A percentile compares a stretch with the other conserved stretches of the same genome.
phyloP scores from a whole-genome alignment of 352 stramenopile genomes.

The Phytophthora colocasiae region DNA sequence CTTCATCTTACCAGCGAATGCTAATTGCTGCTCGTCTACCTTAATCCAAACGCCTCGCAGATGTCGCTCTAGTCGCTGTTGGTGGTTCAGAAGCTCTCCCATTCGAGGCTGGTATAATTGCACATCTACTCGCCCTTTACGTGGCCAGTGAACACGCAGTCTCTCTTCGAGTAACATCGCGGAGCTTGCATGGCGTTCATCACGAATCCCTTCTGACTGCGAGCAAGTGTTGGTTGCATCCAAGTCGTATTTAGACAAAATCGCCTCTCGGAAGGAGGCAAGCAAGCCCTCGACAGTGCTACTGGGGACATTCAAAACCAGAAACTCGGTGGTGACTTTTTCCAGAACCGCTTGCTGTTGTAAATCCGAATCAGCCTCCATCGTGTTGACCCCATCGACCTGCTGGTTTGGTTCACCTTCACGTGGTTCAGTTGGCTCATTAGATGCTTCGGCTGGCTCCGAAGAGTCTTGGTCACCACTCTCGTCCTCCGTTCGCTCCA shows the following conservation, averaged over 20 bases:
- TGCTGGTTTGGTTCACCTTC: not conserved
- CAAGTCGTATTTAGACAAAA: slow-evolving; percentile 56
- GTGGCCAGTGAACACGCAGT: slow-evolving; percentile 90
- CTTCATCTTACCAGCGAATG: slow-evolving; percentile 48
- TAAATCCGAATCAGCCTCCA: slow-evolving; percentile 2
- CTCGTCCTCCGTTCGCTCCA: slow-evolving; percentile 36
- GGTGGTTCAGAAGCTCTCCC: slow-evolving; percentile 82
- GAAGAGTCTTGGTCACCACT: not conserved
- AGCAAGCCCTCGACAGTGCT: slow-evolving; percentile 37
- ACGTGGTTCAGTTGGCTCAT: slow-evolving; percentile 1
- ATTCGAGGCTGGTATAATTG: slow-evolving; percentile 88
- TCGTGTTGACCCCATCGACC: not conserved
- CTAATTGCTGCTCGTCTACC: slow-evolving; percentile 52
- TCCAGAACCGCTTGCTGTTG: slow-evolving; percentile 24
- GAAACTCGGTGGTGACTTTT: slow-evolving; percentile 44
- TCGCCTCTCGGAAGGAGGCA: slow-evolving; percentile 42
- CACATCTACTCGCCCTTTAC: slow-evolving; percentile 83
- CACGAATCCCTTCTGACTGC: slow-evolving; percentile 35
- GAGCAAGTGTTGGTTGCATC: slow-evolving; percentile 28
- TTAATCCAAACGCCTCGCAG: slow-evolving; percentile 65
- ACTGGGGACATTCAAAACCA: slow-evolving; percentile 39
- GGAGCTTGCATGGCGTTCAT: slow-evolving; percentile 46
- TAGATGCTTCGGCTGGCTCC: not conserved
- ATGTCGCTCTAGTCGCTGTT: slow-evolving; percentile 76
- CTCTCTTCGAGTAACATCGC: slow-evolving; percentile 80